Percentiles rank a stretch among this genome's conserved stretches.
Evolutionary conservation across 345 rosid genomes (phyloP).

Genomic region (Euphorbia tirucalli): DNA sequence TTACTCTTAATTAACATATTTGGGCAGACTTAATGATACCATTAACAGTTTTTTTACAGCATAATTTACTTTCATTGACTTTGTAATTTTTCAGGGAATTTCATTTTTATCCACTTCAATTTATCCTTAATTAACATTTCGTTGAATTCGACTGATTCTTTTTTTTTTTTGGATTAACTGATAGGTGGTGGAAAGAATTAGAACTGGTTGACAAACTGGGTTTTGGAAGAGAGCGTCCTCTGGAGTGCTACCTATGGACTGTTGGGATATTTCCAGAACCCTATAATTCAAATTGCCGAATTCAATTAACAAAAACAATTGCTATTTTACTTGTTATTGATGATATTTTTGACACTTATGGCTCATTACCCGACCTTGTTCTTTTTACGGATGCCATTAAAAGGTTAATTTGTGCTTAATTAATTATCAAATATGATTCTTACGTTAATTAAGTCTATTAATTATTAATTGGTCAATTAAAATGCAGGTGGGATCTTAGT

Average conservation of each 20-base stretch:
- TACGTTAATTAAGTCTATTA: not conserved
- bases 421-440: not conserved
- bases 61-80: not conserved
- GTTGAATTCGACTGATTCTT: too few relatives aligned
- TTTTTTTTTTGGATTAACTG: too few relatives aligned
- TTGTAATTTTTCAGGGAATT: too few relatives aligned
- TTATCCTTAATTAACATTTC: too few relatives aligned
- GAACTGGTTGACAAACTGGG: slow-evolving; percentile 25
- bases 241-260: slow-evolving; percentile 31
- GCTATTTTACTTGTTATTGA: slow-evolving; percentile 29
- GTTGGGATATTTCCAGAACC: slow-evolving; percentile 28
- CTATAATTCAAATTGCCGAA: slow-evolving; percentile 17
- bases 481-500: slow-evolving; percentile 24
- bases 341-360: slow-evolving; percentile 31
- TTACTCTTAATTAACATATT: not conserved
- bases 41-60: too few relatives aligned
- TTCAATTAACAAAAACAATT: slow-evolving; percentile 22
- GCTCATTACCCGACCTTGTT: slow-evolving; percentile 21
- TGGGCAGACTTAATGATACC: not conserved
- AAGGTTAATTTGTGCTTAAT: slow-evolving; percentile 13
- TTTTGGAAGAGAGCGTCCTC: slow-evolving; percentile 31
- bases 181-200: slow-evolving; percentile 33
- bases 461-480: not conserved
- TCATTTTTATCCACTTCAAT: too few relatives aligned
- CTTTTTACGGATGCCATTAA: slow-evolving; percentile 26